These are phyloP conservation scores for Hericium erinaceus DNA, from an alignment of 768 basidiomycete species.

Conservation along the genomic window DNA sequence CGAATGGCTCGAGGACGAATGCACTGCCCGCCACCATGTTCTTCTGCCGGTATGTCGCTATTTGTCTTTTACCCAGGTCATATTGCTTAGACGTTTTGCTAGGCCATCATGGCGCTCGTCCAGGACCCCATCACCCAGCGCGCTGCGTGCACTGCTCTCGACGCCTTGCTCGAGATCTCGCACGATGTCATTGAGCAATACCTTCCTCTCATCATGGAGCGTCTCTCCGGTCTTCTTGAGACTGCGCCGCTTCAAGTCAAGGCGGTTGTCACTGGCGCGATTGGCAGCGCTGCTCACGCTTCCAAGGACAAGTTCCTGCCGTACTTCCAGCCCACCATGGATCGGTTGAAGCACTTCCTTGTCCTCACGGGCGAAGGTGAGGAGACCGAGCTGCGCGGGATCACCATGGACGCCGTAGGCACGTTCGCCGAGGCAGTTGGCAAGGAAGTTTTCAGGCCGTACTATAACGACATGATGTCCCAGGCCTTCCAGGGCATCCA, in stretches of 20 bases:
- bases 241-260: conserved; percentile 83
- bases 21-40: conserved; percentile 67
- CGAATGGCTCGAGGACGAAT: conserved; percentile 95
- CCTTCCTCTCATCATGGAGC: conserved; percentile 90
- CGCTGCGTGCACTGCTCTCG: conserved; percentile 93
- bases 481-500: conserved; percentile 87
- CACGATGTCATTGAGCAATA: conserved; percentile 87
- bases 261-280: conserved; percentile 92
- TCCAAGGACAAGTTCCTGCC: conserved; percentile 85
- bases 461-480: conserved; percentile 94
- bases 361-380: conserved; percentile 80
- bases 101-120: conserved; percentile 89
- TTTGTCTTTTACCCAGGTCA: background rate
- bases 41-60: conserved; percentile 66
- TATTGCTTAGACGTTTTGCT: background rate
- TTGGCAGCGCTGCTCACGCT: conserved; percentile 96
- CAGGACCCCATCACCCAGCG: conserved; percentile 82
- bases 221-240: conserved; percentile 78
- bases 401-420: conserved; percentile 98
- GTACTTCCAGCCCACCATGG: conserved; percentile 91
- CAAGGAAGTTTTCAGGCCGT: conserved; percentile 87
- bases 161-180: conserved; percentile 91
- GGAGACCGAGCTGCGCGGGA: conserved; percentile 89
- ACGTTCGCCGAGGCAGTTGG: conserved; percentile 98
- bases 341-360: conserved; percentile 82